Base-by-base conservation (phyloP, 768 basidiomycete genomes). In the Mycena amicta region DNA sequence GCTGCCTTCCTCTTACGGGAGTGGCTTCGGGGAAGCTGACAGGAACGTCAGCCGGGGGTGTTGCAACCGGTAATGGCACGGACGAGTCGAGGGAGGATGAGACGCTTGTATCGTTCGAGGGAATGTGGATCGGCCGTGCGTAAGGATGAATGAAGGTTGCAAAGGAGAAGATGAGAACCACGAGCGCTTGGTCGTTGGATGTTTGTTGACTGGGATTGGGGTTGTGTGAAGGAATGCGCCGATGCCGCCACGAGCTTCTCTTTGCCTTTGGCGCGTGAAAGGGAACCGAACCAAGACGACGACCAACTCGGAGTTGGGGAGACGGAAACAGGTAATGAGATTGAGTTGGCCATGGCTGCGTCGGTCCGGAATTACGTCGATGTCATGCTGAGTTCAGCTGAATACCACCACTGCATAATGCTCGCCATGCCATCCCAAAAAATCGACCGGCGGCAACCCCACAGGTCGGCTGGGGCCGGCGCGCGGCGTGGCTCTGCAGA, bases 381-480 rank as follows among this genome's bases (percentile, higher is more conserved):
- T 64, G n/a, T 60, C 59, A 37, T 57, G 62, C 2, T 57, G 55
- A n/a, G n/a, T 85, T 85, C 57, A 87, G 68, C 65, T 87, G 84
- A 18, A 76, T 70, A 29, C 22, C 15, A 6, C 8, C 43, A 8
- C 43, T n/a, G 85, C 86, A 65, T 84, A 87, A 68, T 87, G 84
- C 72, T 87, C 87, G 37, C 85, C 84, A 69, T 88, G 84, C 86
- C 86, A 88, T n/a, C 87, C 87, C 1, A 88, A 68, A 61, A 87
- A 88, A 70, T 88, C 87, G 28, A 88, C 66, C 25, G 78, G 77
- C 3, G 80, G 82, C 0, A 88, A 61, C 26, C 70, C 68, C 3
- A 70, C 68, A 1, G 86, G 80, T 83, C 12, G 82, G 83, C 65
- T 83, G 83, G 0, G 82, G 84, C 8, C 84, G 79, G 3, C 80